Conservation (phyloP, 1,284 basidiomycete species). For the Phellinidium pouzarii region DNA sequence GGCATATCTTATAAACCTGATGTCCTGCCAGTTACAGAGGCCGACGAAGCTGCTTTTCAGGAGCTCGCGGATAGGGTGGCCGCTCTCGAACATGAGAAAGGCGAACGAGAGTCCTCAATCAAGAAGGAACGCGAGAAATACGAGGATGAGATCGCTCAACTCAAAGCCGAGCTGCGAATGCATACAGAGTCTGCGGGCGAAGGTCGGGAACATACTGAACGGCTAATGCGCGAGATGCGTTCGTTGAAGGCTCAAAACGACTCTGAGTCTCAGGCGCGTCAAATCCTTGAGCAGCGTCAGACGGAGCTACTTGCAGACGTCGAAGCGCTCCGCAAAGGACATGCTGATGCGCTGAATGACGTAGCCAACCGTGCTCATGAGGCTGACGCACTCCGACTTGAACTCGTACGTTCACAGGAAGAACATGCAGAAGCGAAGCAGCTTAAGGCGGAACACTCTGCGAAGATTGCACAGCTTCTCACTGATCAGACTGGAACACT, state of each 20-base stretch:
- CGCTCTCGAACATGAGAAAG: constrained; percentile 45
- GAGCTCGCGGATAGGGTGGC: constrained; percentile 61
- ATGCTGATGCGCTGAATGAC: constrained; percentile 60
- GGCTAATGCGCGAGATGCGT: constrained; percentile 57
- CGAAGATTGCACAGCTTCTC: constrained; percentile 57
- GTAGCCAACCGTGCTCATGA: constrained; percentile 58
- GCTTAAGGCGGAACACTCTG: constrained; percentile 59
- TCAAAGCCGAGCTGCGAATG: constrained; percentile 39
- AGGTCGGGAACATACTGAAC: constrained; percentile 45
- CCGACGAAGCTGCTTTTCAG: constrained; percentile 62
- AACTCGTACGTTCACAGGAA: constrained; percentile 55
- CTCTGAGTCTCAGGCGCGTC: constrained; percentile 48
- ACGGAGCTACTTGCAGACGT: constrained; percentile 54
- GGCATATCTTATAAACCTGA: neutral
- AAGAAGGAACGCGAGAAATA: constrained; percentile 47
- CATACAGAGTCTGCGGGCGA: constrained; percentile 32
- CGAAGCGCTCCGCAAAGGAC: constrained; percentile 49
- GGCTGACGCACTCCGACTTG: constrained; percentile 61
- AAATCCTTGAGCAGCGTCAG: constrained; percentile 62
- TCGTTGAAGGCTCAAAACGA: constrained; percentile 59
- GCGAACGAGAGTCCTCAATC: constrained; percentile 45
- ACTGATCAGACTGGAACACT: constrained; percentile 68
- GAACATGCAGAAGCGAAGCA: constrained; percentile 70
- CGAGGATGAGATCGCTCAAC: constrained; percentile 47
- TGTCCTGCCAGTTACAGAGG: constrained; percentile 48